Conservation (phyloP, 495 filamentous ascomycete species). For the Trichoderma orchidacearum region DNA sequence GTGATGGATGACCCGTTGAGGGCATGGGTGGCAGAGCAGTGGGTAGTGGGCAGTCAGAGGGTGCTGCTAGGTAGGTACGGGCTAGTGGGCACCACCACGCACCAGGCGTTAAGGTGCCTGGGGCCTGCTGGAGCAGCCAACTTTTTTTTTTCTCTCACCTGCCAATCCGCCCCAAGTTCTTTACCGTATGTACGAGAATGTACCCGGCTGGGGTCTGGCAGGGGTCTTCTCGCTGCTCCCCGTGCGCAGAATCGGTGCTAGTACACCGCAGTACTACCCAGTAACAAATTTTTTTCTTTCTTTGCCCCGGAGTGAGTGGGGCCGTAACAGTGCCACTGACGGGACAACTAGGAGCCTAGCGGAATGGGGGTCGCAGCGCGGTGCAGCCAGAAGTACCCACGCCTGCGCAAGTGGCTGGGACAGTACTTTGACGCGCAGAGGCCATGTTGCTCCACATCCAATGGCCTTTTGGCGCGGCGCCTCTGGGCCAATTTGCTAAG, state of each 20-base stretch:
- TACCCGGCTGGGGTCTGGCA: background rate
- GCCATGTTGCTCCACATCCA: background rate
- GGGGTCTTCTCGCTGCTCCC: background rate
- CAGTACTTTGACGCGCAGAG: background rate
- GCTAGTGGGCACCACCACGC: background rate
- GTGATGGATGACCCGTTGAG: background rate
- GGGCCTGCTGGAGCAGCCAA: background rate
- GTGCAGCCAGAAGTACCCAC: background rate
- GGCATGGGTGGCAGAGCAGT: background rate
- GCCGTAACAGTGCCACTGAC: background rate
- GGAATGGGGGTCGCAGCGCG: background rate
- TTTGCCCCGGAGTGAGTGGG: background rate
- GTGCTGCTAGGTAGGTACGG: background rate
- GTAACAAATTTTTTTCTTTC: background rate
- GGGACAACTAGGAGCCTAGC: background rate
- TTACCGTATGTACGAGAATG: background rate
- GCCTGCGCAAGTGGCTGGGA: background rate
- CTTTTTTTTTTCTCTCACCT: background rate
- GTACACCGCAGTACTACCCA: too few species aligned
- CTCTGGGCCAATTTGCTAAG: background rate
- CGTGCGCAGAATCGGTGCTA: too few species aligned
- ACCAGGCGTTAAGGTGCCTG: background rate
- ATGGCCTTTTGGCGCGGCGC: background rate
- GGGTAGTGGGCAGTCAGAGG: background rate
- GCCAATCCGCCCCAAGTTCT: background rate